Conservation (phyloP, 257 asterid species). For the Rubia yunnanensis region DNA sequence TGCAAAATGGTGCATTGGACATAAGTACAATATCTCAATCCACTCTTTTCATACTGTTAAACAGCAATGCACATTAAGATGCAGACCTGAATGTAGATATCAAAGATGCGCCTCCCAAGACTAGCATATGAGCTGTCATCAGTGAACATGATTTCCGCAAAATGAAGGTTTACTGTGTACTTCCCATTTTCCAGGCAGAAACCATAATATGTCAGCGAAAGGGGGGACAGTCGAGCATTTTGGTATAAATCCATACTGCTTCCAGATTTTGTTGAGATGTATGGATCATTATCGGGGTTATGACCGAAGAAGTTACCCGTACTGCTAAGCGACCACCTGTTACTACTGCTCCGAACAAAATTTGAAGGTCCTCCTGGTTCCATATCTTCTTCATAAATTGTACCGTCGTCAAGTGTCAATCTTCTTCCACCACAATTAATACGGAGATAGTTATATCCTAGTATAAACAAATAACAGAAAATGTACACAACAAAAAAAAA, state of each 20-base stretch:
- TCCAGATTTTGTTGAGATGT: conserved; percentile 12
- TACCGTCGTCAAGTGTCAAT: conserved; percentile 19
- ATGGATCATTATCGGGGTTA: conserved; percentile 15
- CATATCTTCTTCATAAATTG: conserved; percentile 26
- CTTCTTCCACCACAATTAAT: conserved; percentile 26
- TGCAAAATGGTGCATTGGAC: conserved; percentile 28
- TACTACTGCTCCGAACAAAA: conserved; percentile 19
- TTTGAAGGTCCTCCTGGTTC: conserved; percentile 33
- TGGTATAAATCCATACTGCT: conserved; percentile 13
- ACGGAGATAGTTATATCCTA: not conserved
- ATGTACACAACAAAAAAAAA: not conserved
- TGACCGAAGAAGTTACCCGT: conserved; percentile 53
- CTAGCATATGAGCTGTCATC: conserved; percentile 35
- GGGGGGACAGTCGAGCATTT: conserved; percentile 17
- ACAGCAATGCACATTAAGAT: not conserved
- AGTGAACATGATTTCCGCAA: conserved; percentile 64
- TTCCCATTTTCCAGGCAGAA: conserved; percentile 47
- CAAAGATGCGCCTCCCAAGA: conserved; percentile 66
- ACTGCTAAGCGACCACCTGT: conserved; percentile 60
- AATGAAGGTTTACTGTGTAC: conserved; percentile 61
- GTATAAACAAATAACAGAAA: not conserved
- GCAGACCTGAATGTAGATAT: conserved; percentile 61
- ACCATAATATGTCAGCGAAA: conserved; percentile 38
- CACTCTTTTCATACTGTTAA: not conserved
- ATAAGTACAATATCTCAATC: not conserved